Evolutionary conservation across 169 alveolate species (phyloP), one percentile per base, ranked within the genome.

Genomic region (Plasmodium chabaudi): DNA sequence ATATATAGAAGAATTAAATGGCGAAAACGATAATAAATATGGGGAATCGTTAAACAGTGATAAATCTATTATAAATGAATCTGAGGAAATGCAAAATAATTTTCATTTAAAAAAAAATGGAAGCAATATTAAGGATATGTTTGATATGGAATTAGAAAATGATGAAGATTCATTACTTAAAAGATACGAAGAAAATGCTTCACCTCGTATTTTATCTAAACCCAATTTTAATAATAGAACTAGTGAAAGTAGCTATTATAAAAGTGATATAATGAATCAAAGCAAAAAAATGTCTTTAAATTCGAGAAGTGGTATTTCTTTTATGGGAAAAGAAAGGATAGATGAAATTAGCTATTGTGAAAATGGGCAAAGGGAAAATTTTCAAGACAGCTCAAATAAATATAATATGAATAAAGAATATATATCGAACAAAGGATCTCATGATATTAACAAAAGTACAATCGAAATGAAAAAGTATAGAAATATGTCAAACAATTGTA

Each of bases 161-260:
- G 75, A 61, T 34, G 90, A 82, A 9, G 90, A 82, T 27, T 82
- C 90, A 7, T 57, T 82, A 60, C 71, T 82, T 65, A 82, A 82
- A 61, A 65, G 73, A 51, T 82, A 82, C 69, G 90, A 82, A 67
- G 90, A 82, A 72, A 46, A 57, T 56, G 67, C 90, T 9, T 68
- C 90, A 4, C 90, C 90, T 34, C 72, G 67, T n/a, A 82, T 82
- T 67, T 67, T 82, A 15, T 67, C 90, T 9, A 82, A 82, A 39
- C 90, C 90, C 0, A 25, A 53, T 34, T 82, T 82, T 69, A 47
- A 82, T 60, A 72, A 67, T 56, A 67, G 17, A 44, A 46, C 60
- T 15, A 82, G 90, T 68, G 90, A 82, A 68, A 82, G 82, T 42
- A 77, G 88, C 42, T 49, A 57, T 64, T 63, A 49, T 46, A 77